phyloP scores from a whole-genome alignment of 1,284 basidiomycete species.

The Ceratobasidium sp. region DNA sequence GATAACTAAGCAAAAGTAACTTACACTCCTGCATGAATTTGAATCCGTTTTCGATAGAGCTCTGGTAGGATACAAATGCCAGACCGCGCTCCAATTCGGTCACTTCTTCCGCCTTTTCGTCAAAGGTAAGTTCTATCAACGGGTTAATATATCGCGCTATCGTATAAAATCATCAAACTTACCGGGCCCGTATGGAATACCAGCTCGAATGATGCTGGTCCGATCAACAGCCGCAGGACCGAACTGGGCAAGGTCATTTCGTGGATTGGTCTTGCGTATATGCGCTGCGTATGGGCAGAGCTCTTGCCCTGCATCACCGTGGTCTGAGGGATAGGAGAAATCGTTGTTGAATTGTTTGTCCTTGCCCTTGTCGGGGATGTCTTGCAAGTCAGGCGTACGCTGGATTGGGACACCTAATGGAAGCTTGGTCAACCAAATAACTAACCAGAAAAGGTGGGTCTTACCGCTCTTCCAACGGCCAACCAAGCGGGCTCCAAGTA shows the following conservation, averaged over 20 bases:
- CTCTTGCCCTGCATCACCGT: constrained; percentile 48
- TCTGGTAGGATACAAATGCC: constrained; percentile 59
- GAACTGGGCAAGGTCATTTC: constrained; percentile 51
- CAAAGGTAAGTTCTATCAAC: constrained; percentile 47
- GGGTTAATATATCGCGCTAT: constrained; percentile 12
- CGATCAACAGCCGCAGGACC: constrained; percentile 11
- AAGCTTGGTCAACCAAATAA: not conserved
- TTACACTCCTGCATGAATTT: constrained; percentile 56
- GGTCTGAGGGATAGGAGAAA: constrained; percentile 53
- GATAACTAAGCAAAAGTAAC: constrained; percentile 39
- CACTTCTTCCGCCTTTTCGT: constrained; percentile 50
- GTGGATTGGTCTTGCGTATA: constrained; percentile 62
- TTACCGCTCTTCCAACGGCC: constrained; percentile 67
- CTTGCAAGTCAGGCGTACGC: no score
- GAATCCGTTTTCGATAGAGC: constrained; percentile 56
- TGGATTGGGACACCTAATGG: no score
- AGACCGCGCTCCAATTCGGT: constrained; percentile 58
- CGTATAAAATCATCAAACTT: not conserved
- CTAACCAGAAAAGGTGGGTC: not conserved
- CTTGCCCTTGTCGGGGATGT: constrained; percentile 52
- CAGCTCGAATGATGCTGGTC: constrained; percentile 54
- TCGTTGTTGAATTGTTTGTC: constrained; percentile 55
- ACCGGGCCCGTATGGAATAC: constrained; percentile 57
- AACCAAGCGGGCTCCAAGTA: constrained; percentile 61
- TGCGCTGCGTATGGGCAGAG: constrained; percentile 64